Evolutionary conservation across 2,329 filamentous ascomycete species (phyloP), one percentile per base, ranked within the genome.

Genomic region (Pseudogymnoascus sp.): DNA sequence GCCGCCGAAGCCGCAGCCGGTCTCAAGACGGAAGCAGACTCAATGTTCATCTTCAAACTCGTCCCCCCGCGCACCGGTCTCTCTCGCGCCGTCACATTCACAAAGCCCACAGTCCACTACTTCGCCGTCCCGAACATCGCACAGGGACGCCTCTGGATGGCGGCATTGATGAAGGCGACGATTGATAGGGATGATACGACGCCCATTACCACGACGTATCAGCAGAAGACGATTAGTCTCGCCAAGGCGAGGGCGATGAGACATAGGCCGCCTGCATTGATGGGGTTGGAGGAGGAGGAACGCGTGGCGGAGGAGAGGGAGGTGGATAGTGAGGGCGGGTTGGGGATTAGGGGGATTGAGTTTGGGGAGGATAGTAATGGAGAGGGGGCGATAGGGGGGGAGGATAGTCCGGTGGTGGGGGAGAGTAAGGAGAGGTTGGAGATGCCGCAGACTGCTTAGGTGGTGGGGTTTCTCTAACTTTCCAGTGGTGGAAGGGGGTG

Each of bases 1-100:
- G 69, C 73, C 18, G 70, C 74, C 13, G 71, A 77, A 62, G 71
- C 75, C 1, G 27, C 10, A 2, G 31, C 29, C 21, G 82, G 82
- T 66, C 10, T 58, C 9, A 58, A 58, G 7, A 31, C 48, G 0
- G 79, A 78, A n/a, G 79, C 82, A 37, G 88, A 90, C 62, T 81
- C 87, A 1, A 89, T 95, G 72, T 99, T 99, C 77, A 97, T 97
- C 71, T 99, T 99, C 83, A 99, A 99, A 77, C 85, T 99, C 6
- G 87, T 96, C 5, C 94, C 94, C 1, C 94, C 94, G 0, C 89
- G 93, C 64, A 84, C 88, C 4, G 93, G 92, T 9, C 82, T 96
- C 8, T 91, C 92, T 9, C 87, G 91, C 62, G 94, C 92, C 0
- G 93, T 99, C 63, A 96, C 92, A 72, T 99, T 99, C 73, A 99